Evolutionary conservation across 495 filamentous ascomycete genomes (phyloP).

Genomic region (Penicillium ucsense): DNA sequence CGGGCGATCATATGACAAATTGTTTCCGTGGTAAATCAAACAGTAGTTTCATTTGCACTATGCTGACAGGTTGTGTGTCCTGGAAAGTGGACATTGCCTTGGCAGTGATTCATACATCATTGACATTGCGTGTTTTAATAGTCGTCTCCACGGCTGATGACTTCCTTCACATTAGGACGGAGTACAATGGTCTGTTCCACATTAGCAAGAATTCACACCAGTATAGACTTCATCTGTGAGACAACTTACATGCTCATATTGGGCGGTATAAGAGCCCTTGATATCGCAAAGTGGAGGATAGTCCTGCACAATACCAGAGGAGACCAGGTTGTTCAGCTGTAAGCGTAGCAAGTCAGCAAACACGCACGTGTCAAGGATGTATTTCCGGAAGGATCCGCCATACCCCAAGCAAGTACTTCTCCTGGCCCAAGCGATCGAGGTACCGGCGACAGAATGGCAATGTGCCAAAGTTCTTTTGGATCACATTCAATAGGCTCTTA

Average conservation of each 20-base stretch:
- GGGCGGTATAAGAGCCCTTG: slow-evolving; percentile 91
- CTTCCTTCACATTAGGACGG: slow-evolving; percentile 81
- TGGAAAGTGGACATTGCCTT: neutral
- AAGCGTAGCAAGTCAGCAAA: slow-evolving; percentile 11
- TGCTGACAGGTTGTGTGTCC: no score
- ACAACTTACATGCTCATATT: slow-evolving; percentile 75
- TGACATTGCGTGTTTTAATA: slow-evolving; percentile 42
- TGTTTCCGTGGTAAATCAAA: no score
- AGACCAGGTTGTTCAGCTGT: slow-evolving; percentile 80
- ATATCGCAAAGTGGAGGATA: slow-evolving; percentile 86
- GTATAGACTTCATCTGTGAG: slow-evolving; percentile 2
- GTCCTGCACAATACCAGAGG: slow-evolving; percentile 74
- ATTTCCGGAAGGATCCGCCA: slow-evolving; percentile 16
- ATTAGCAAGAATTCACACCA: neutral
- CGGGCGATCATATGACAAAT: no score
- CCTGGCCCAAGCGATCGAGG: slow-evolving; percentile 74
- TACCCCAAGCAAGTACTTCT: slow-evolving; percentile 80
- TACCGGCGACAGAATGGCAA: slow-evolving; percentile 80
- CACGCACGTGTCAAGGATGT: neutral
- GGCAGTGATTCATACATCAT: neutral
- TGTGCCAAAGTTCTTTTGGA: slow-evolving; percentile 88
- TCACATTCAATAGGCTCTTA: slow-evolving; percentile 72
- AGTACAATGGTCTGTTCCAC: slow-evolving; percentile 67
- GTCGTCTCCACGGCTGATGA: slow-evolving; percentile 86
- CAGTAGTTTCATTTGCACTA: no score